Conservation (phyloP, 306 rosid species). For the Vicia villosa region DNA sequence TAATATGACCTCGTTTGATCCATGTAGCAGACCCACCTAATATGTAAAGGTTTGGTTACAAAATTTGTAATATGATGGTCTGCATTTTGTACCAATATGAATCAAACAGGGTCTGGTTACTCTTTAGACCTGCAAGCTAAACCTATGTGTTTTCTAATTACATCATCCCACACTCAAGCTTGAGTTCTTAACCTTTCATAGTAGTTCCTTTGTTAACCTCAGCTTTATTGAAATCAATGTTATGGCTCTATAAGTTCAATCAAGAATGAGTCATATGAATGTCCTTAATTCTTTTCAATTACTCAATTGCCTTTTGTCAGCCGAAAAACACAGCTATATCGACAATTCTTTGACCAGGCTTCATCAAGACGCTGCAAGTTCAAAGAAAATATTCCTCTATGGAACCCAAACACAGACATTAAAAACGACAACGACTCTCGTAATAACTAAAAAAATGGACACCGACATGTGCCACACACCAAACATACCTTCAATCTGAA, state of each 20-base stretch:
- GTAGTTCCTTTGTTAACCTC: conserved; percentile 27
- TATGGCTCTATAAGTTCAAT: conserved; percentile 31
- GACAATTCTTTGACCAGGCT: neutral
- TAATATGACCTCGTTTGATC: neutral
- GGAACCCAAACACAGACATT: neutral
- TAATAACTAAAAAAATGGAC: neutral
- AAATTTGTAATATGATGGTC: conserved; percentile 19
- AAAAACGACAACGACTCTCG: neutral
- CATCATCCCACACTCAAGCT: conserved; percentile 21
- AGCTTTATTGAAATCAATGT: conserved; percentile 30
- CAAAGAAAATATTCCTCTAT: neutral
- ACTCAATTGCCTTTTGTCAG: conserved; percentile 35
- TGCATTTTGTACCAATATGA: neutral
- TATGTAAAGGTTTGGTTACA: neutral
- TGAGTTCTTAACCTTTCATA: conserved; percentile 29
- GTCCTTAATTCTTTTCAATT: conserved; percentile 26
- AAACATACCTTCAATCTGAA: no score
- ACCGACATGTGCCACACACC: neutral
- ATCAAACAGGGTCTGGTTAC: conserved; percentile 11
- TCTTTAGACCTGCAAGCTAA: conserved; percentile 9
- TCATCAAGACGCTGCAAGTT: neutral
- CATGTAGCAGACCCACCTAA: neutral
- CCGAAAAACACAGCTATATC: neutral
- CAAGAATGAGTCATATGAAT: conserved; percentile 35
- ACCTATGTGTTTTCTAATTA: conserved; percentile 32